Evolutionary conservation across 192 early-diverging fungal genomes (phyloP), one percentile per base, ranked within the genome.

Genomic region (Linnemannia exigua): DNA sequence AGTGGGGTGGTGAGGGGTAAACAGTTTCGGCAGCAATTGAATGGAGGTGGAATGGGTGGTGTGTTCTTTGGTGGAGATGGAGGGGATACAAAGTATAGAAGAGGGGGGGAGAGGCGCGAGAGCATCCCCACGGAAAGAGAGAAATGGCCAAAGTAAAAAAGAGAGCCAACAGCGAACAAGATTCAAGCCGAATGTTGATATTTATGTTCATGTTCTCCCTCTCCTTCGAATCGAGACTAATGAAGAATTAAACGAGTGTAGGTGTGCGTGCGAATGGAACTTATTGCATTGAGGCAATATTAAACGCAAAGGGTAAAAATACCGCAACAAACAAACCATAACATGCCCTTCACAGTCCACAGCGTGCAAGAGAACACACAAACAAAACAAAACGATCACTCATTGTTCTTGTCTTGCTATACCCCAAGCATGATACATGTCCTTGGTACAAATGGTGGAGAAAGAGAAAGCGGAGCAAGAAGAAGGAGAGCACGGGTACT

Each of bases 231-330:
- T n/a, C n/a, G n/a, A n/a, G n/a, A n/a, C n/a, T n/a, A n/a, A n/a
- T n/a, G n/a, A 44, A 44, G 41, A 44, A 9, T 61, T 61, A 61
- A 9, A 61, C 25, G 1, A 25, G 58, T 61, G 7, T 20, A 14
- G 58, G 52, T 25, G 22, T 9, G n/a, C n/a, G 52, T 51, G 3
- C 50, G n/a, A 61, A 28, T 61, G 8, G 17, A 52, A 1, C 25
- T 58, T n/a, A 31, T 11, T n/a, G 4, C 3, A 7, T 54, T 0
- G 5, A 54, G 20, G n/a, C n/a, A 46, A 12, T 46, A 50, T 15
- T 58, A 58, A 58, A 61, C 58, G 58, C 12, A 61, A 61, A 61
- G 58, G 28, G 58, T 61, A 61, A 61, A 61, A 61, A 61, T 61
- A 61, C 58, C 58, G 5, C 58, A 61, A 25, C 0, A 28, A 61